Conservation (phyloP, 352 stramenopile genomes). For the Globisporangium irregulare region DNA sequence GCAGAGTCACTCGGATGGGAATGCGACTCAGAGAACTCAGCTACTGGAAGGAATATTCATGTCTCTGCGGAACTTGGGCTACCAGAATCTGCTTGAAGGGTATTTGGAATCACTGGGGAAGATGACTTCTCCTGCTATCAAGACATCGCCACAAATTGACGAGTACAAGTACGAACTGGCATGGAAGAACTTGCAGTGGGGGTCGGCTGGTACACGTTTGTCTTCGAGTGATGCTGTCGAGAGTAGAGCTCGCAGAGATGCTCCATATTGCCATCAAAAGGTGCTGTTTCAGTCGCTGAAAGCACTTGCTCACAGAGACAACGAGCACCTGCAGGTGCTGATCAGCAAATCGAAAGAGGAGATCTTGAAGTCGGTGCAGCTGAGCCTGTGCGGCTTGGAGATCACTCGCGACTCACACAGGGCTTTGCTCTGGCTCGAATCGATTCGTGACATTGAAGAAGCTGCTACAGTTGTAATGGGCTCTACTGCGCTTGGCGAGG, state of each 20-base stretch:
- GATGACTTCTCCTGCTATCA: background rate
- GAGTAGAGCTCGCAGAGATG: background rate
- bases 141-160: constrained; percentile 21
- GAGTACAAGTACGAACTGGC: constrained; percentile 76
- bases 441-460: constrained; percentile 64
- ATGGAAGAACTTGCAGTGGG: constrained; percentile 82
- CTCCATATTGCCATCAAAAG: constrained; percentile 46
- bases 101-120: constrained; percentile 40
- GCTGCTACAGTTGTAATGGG: constrained; percentile 18
- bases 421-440: constrained; percentile 54
- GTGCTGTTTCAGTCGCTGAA: constrained; percentile 54
- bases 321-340: constrained; percentile 30
- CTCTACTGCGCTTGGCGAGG: constrained; percentile 12
- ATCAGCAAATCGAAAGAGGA: constrained; percentile 41
- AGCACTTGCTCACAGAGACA: constrained; percentile 55
- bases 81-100: constrained; percentile 63
- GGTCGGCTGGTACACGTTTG: constrained; percentile 28
- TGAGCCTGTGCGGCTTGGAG: constrained; percentile 69
- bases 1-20: constrained; percentile 20
- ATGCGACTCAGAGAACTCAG: background rate
- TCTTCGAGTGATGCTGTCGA: constrained; percentile 3
- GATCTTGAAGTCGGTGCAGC: constrained; percentile 47
- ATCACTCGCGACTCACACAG: constrained; percentile 57
- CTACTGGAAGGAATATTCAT: constrained; percentile 49
- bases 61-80: constrained; percentile 64